Evolutionary conservation across 371 early-diverging fungal genomes (phyloP).

Genomic region (Blakeslea trispora): DNA sequence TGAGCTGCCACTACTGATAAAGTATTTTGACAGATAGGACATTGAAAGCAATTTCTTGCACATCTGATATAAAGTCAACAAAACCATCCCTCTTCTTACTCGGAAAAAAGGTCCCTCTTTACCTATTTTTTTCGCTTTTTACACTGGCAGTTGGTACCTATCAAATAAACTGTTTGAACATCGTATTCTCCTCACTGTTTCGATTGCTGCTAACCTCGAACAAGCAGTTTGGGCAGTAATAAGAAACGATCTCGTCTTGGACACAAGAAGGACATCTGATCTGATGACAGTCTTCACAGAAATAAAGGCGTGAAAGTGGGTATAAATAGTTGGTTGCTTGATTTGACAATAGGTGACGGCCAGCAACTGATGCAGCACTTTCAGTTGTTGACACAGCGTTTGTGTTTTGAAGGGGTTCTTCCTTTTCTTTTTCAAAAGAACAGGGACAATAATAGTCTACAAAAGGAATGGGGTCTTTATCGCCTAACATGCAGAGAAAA

Average conservation of each 20-base stretch:
- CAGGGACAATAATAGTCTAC: conserved; percentile 57
- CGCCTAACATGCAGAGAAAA: not conserved
- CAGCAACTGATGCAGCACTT: conserved; percentile 32
- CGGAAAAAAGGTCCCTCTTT: conserved; percentile 10
- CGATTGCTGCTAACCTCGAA: conserved; percentile 76
- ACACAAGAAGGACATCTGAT: conserved; percentile 83
- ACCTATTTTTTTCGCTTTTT: conserved; percentile 90
- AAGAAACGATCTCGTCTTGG: conserved; percentile 83
- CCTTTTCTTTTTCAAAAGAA: conserved; percentile 24
- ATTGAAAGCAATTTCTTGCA: conserved; percentile 93
- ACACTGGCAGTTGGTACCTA: conserved; percentile 89
- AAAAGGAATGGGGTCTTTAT: conserved; percentile 36
- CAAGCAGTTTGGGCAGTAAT: conserved; percentile 94
- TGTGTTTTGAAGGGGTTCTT: conserved; percentile 1
- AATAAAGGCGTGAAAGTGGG: conserved; percentile 78
- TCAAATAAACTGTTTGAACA: no score
- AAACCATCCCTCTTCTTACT: no score
- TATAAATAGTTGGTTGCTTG: conserved; percentile 51
- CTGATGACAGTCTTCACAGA: conserved; percentile 84
- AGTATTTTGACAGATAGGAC: conserved; percentile 87
- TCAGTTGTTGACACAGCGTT: not conserved
- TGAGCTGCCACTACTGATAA: conserved; percentile 78
- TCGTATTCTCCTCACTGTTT: no score
- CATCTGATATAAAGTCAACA: conserved; percentile 66
- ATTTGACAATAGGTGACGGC: conserved; percentile 36